These are phyloP conservation scores for Eucalyptus sideroxylon DNA, from an alignment of 345 rosid genomes.

Conservation along the genomic window DNA sequence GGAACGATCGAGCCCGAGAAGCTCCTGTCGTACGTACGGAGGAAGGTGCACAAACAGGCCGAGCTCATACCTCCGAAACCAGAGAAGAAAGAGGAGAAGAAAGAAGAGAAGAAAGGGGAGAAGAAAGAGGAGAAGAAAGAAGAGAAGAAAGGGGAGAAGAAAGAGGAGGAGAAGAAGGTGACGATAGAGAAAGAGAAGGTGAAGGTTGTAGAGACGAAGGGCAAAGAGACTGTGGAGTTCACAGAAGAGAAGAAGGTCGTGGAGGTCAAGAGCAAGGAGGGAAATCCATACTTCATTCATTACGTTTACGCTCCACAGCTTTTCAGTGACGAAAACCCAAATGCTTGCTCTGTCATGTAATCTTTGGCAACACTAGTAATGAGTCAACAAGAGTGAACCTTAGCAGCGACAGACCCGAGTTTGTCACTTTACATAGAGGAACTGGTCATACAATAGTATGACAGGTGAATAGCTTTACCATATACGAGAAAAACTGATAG, in stretches of 20 bases:
- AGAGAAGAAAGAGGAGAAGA: neutral
- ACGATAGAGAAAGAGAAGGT: neutral
- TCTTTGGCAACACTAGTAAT: neutral
- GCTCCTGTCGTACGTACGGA: constrained; percentile 29
- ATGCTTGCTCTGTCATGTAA: constrained; percentile 54
- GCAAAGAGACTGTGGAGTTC: constrained; percentile 3
- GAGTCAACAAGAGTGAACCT: neutral
- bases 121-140: constrained; percentile 1
- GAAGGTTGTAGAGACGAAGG: neutral
- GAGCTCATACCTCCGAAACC: constrained; percentile 38
- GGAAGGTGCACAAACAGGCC: constrained; percentile 58
- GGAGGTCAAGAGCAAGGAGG: constrained; percentile 35
- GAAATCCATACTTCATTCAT: constrained; percentile 59
- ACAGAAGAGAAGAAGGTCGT: constrained; percentile 19
- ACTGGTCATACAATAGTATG: neutral
- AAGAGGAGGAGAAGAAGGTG: constrained; percentile 11
- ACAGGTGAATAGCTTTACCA: neutral
- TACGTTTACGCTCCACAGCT: constrained; percentile 72
- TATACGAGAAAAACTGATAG: neutral
- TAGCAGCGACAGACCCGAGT: neutral
- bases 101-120: constrained; percentile 18
- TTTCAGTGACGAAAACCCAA: constrained; percentile 90
- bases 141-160: constrained; percentile 19
- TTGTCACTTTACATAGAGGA: neutral
- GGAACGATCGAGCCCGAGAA: constrained; percentile 55